Percentiles rank a stretch among this genome's conserved stretches.
phyloP scores from a whole-genome alignment of 495 filamentous ascomycete species.

The Chlorociboria aeruginascens region DNA sequence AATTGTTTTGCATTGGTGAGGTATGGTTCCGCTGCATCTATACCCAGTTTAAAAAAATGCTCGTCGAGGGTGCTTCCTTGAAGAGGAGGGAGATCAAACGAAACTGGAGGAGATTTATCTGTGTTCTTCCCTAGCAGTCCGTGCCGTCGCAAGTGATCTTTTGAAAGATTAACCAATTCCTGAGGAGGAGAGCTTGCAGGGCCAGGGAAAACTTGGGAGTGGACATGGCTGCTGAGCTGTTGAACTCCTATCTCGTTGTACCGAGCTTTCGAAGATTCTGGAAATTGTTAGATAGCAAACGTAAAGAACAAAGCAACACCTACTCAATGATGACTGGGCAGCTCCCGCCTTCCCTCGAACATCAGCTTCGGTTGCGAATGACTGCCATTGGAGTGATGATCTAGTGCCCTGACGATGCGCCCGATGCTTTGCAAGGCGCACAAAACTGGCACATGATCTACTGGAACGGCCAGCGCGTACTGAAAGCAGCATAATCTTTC shows the following conservation, averaged over 20 bases:
- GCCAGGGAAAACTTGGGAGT: slow-evolving; percentile 68
- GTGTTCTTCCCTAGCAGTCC: slow-evolving; percentile 83
- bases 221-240: slow-evolving; percentile 72
- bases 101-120: slow-evolving; percentile 60
- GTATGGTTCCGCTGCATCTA: slow-evolving; percentile 84
- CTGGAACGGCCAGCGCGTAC: slow-evolving; percentile 16
- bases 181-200: slow-evolving; percentile 43
- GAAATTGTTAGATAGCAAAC: background rate
- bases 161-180: slow-evolving; percentile 65
- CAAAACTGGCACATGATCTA: slow-evolving; percentile 15
- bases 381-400: slow-evolving; percentile 9
- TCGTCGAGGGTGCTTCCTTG: slow-evolving; percentile 79
- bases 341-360: background rate
- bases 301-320: slow-evolving; percentile 10
- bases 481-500: slow-evolving; percentile 18
- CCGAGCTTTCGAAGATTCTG: slow-evolving; percentile 32
- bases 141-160: slow-evolving; percentile 74
- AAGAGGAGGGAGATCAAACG: slow-evolving; percentile 72
- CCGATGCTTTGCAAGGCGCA: slow-evolving; percentile 15
- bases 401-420: slow-evolving; percentile 13
- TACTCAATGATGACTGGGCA: slow-evolving; percentile 20
- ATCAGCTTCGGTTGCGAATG: slow-evolving; percentile 10
- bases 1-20: slow-evolving; percentile 63
- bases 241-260: slow-evolving; percentile 93
- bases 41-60: slow-evolving; percentile 85